Conservation (phyloP, 2,329 filamentous ascomycete genomes). For the Chaetothyriales sp. region DNA sequence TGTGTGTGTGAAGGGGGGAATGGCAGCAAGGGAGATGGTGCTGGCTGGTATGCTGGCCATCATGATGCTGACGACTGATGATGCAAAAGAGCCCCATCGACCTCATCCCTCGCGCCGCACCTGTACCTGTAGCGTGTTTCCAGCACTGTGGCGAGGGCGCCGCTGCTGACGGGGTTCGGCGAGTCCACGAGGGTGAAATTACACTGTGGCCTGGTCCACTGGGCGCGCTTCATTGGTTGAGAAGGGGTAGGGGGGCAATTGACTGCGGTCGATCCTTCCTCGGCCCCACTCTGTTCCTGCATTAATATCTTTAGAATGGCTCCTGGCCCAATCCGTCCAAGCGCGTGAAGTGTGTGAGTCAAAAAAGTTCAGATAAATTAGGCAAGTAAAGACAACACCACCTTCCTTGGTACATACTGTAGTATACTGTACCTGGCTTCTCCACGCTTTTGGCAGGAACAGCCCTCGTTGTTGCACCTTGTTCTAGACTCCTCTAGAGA, state of each 20-base stretch:
- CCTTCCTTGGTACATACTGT: background rate
- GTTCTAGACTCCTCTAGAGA: background rate
- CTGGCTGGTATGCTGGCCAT: background rate
- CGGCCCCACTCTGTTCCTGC: background rate
- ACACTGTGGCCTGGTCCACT: background rate
- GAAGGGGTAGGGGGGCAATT: background rate
- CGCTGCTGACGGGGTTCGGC: background rate
- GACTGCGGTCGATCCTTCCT: background rate
- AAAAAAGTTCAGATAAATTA: background rate
- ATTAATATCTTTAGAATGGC: background rate
- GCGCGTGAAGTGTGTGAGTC: background rate
- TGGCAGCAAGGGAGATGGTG: background rate
- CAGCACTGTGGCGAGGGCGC: background rate
- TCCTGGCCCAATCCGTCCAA: background rate
- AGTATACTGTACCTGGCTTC: background rate
- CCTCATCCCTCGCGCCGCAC: too few relatives aligned
- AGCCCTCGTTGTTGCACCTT: background rate
- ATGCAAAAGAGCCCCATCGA: background rate
- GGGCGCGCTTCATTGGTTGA: background rate
- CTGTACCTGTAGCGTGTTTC: background rate
- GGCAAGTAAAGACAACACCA: background rate
- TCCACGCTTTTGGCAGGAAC: background rate
- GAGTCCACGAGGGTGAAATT: background rate
- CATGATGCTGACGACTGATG: background rate
- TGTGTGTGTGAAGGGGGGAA: too few relatives aligned